Conservation (phyloP, 768 basidiomycete species). For the Suillus occidentalis region DNA sequence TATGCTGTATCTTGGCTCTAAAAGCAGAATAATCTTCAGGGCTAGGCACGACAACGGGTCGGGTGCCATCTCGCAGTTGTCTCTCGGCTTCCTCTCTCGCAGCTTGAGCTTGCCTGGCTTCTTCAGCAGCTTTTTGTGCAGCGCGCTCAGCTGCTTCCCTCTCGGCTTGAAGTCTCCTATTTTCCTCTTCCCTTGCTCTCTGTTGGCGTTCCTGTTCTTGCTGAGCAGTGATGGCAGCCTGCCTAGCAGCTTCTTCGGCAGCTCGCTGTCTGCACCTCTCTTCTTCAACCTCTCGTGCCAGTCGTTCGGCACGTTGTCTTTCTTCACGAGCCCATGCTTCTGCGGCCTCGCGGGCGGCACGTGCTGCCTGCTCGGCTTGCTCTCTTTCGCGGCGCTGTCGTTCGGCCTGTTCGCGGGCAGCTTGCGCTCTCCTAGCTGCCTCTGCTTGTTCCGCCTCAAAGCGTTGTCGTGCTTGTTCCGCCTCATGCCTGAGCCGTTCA, state of each 20-base stretch:
- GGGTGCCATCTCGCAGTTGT: conserved; percentile 12
- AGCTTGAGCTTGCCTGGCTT: conserved; percentile 21
- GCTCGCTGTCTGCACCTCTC: conserved; percentile 18
- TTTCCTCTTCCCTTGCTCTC: conserved; percentile 16
- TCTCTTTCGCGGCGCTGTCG: conserved; percentile 23
- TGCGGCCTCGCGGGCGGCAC: conserved; percentile 21
- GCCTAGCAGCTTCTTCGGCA: conserved; percentile 25
- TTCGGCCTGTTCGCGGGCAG: conserved; percentile 22
- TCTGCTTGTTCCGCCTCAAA: neutral
- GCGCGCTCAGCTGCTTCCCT: conserved; percentile 25
- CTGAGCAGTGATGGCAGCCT: conserved; percentile 23
- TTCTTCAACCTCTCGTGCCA: conserved; percentile 20
- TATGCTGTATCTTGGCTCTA: conserved; percentile 4
- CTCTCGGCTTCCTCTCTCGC: conserved; percentile 20
- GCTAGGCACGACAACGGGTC: conserved; percentile 17
- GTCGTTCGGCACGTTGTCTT: conserved; percentile 18
- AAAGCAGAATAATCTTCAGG: conserved; percentile 13
- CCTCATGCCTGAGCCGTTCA: conserved; percentile 15
- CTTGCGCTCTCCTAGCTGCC: conserved; percentile 20
- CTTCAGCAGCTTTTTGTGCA: conserved; percentile 23
- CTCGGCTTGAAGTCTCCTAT: conserved; percentile 9
- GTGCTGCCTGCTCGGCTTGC: conserved; percentile 24
- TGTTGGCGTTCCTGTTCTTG: conserved; percentile 25
- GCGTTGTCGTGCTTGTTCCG: neutral
- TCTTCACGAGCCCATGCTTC: conserved; percentile 28